Percentiles rank a stretch among this genome's conserved stretches.
Evolutionary conservation across 305 asterid species (phyloP).

Genomic region (Fraxinus nigra): DNA sequence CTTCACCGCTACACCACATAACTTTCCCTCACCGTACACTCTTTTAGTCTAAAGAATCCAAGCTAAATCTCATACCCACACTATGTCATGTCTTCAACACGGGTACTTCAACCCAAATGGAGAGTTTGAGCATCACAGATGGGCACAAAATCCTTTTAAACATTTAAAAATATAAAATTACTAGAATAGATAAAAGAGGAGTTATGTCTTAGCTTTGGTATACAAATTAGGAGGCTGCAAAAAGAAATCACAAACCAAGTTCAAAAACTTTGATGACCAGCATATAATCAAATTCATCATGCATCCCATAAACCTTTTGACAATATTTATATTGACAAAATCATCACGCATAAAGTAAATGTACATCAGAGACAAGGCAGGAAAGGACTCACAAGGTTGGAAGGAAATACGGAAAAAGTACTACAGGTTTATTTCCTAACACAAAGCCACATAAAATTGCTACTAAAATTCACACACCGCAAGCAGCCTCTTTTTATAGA

Average conservation of each 20-base stretch:
- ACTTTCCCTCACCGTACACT: too few relatives aligned
- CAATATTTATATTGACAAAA: not conserved
- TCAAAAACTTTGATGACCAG: not conserved
- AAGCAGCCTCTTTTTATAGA: not conserved
- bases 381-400: not conserved
- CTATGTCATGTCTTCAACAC: too few relatives aligned
- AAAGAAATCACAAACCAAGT: not conserved
- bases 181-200: not conserved
- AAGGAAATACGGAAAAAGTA: not conserved
- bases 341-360: not conserved
- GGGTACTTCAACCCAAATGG: too few relatives aligned
- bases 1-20: too few relatives aligned
- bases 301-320: not conserved
- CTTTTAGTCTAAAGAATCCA: too few relatives aligned
- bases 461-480: not conserved
- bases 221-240: not conserved
- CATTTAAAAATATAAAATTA: not conserved
- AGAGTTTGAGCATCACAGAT: too few relatives aligned
- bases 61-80: too few relatives aligned
- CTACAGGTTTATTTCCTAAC: not conserved
- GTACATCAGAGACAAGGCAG: not conserved
- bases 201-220: not conserved
- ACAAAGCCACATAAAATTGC: not conserved
- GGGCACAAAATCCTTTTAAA: not conserved
- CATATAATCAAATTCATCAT: not conserved